phyloP scores from a whole-genome alignment of 371 early-diverging fungal genomes.

The Saksenaea oblongispora region DNA sequence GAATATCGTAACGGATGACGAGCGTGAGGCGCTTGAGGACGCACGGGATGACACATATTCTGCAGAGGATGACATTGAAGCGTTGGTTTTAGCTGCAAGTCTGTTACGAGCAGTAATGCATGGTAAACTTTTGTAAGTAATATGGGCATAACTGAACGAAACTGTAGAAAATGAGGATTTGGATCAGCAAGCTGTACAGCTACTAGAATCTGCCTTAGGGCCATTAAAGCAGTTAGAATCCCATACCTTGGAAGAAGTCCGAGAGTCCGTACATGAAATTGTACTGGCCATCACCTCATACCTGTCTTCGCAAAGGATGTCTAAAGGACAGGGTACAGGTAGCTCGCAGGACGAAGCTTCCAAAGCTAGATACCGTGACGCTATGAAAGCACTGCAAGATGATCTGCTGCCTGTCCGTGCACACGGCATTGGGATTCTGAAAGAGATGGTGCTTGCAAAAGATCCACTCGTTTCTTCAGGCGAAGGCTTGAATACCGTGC shows the following conservation, averaged over 20 bases:
- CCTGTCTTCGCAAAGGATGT: conserved; percentile 35
- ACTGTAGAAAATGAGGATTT: conserved; percentile 55
- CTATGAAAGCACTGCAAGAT: conserved; percentile 78
- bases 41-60: conserved; percentile 58
- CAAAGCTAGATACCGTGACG: conserved; percentile 64
- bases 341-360: conserved; percentile 32
- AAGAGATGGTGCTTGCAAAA: conserved; percentile 72
- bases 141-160: background rate
- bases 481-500: conserved; percentile 60
- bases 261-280: conserved; percentile 60
- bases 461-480: conserved; percentile 53
- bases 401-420: conserved; percentile 86
- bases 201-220: conserved; percentile 51
- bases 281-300: conserved; percentile 52
- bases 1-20: conserved; percentile 36
- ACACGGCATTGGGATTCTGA: conserved; percentile 80
- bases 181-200: conserved; percentile 45
- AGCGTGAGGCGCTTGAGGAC: conserved; percentile 30
- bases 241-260: conserved; percentile 54
- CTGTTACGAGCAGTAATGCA: conserved; percentile 50
- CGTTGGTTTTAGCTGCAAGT: conserved; percentile 42
- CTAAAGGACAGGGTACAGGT: conserved; percentile 12
- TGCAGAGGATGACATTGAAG: conserved; percentile 42
- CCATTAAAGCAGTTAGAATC: conserved; percentile 57
- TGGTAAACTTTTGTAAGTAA: conserved; percentile 23